Conservation (phyloP, 2,329 filamentous ascomycete species). For the Aspergillaceae sp. region DNA sequence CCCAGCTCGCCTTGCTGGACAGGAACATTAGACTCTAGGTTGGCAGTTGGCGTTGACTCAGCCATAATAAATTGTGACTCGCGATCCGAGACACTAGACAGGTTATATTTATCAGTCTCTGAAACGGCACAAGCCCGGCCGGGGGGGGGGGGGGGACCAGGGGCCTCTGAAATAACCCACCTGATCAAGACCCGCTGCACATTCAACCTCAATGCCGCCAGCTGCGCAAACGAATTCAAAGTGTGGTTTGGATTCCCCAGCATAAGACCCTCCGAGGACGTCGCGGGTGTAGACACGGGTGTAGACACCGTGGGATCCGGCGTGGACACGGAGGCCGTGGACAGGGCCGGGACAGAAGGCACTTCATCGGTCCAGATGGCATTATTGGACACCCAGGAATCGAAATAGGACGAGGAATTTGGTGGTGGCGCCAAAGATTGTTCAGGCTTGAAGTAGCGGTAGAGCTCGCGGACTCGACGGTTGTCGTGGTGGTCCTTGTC, state of each 20-base stretch:
- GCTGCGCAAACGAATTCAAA: conserved; percentile 28
- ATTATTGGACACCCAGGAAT: not conserved
- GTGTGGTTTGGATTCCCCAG: conserved; percentile 26
- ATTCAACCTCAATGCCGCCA: conserved; percentile 27
- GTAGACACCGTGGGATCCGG: conserved; percentile 5
- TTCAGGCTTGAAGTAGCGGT: conserved; percentile 32
- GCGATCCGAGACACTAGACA: conserved; percentile 37
- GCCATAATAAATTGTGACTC: conserved; percentile 43
- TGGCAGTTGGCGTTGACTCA: conserved; percentile 38
- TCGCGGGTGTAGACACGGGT: conserved; percentile 13
- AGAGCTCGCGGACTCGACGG: conserved; percentile 30
- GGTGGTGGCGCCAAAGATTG: conserved; percentile 2
- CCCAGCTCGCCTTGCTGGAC: too few relatives aligned
- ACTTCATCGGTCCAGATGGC: not conserved
- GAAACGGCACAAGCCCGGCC: too few relatives aligned
- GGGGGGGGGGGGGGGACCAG: too few relatives aligned
- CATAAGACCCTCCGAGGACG: conserved; percentile 8
- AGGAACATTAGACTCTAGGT: not conserved
- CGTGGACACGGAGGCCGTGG: conserved; percentile 6
- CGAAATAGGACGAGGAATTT: not conserved
- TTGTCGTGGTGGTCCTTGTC: conserved; percentile 18
- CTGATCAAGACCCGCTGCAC: conserved; percentile 33
- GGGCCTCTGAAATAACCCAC: conserved; percentile 11
- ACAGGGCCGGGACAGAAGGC: conserved; percentile 1
- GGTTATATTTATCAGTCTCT: not conserved